Conservation (phyloP, 768 basidiomycete genomes). For the Boletus huronensis region DNA sequence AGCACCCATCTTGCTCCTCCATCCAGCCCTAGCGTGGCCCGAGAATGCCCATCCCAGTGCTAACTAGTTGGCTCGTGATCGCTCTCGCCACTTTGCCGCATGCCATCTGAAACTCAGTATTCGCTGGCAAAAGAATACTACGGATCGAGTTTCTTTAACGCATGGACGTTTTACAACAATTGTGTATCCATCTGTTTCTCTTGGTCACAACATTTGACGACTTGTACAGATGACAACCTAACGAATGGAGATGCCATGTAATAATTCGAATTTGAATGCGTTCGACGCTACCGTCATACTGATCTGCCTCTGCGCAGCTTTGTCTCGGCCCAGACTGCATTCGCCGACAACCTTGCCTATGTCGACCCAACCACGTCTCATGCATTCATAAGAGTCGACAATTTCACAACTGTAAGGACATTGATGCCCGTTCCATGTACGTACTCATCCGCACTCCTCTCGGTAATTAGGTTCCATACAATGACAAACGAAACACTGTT, state of each 20-base stretch:
- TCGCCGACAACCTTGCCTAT: slow-evolving; percentile 52
- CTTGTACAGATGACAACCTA: slow-evolving; percentile 55
- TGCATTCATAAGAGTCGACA: slow-evolving; percentile 77
- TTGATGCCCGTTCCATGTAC: not conserved
- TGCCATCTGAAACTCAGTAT: slow-evolving; percentile 39
- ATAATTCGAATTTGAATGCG: slow-evolving; percentile 6
- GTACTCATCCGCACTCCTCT: not conserved
- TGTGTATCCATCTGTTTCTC: slow-evolving; percentile 37
- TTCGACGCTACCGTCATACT: not conserved
- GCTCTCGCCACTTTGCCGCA: slow-evolving; percentile 6
- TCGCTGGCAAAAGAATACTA: slow-evolving; percentile 53
- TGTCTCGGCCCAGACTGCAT: slow-evolving; percentile 42
- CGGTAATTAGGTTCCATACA: slow-evolving; percentile 29
- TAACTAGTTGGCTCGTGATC: slow-evolving; percentile 4
- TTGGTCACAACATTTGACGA: not conserved
- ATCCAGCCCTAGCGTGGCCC: not conserved
- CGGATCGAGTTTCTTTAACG: slow-evolving; percentile 62
- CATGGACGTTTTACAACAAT: slow-evolving; percentile 61
- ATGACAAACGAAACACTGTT: slow-evolving; percentile 64
- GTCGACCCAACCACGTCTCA: slow-evolving; percentile 62
- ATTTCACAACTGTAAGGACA: slow-evolving; percentile 47
- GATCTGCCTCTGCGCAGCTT: slow-evolving; percentile 36
- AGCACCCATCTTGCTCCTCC: not conserved
- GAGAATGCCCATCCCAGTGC: slow-evolving; percentile 8
- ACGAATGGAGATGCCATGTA: slow-evolving; percentile 64